Percentiles rank a stretch among this genome's conserved stretches.
phyloP scores from a whole-genome alignment of 352 stramenopile species.

The Phytophthora capsici region DNA sequence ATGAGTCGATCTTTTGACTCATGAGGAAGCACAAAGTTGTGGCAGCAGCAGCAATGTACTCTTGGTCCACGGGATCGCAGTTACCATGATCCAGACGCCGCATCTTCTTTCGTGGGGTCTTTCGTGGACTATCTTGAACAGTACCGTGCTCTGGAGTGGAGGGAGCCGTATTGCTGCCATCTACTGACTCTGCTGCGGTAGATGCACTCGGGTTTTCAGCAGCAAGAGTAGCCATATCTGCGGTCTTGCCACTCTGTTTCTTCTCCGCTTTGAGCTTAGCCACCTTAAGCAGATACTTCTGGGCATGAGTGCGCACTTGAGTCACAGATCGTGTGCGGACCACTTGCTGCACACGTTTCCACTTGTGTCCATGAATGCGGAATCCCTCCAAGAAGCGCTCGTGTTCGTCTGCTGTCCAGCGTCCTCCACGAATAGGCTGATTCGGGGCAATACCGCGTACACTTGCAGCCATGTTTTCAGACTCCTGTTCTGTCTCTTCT shows the following conservation, averaged over 20 bases:
- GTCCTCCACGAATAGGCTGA: conserved; percentile 75
- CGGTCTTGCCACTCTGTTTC: conserved; percentile 53
- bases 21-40: conserved; percentile 87
- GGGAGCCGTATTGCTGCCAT: conserved; percentile 37
- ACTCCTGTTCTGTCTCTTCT: conserved; percentile 67
- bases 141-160: conserved; percentile 46
- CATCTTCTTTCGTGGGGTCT: conserved; percentile 64
- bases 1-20: conserved; percentile 84
- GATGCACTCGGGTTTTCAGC: conserved; percentile 13
- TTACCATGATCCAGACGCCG: conserved; percentile 47
- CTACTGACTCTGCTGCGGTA: conserved; percentile 19
- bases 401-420: conserved; percentile 88
- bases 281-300: conserved; percentile 92
- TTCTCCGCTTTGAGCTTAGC: conserved; percentile 88
- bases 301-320: conserved; percentile 87
- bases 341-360: conserved; percentile 90
- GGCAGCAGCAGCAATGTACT: conserved; percentile 81
- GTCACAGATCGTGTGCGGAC: conserved; percentile 89
- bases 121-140: conserved; percentile 34
- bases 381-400: conserved; percentile 89
- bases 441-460: conserved; percentile 10
- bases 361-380: conserved; percentile 89
- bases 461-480: conserved; percentile 34
- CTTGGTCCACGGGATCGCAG: conserved; percentile 68
- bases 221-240: conserved; percentile 35